Evolutionary conservation across 257 asterid species (phyloP).

Genomic region (Parsonsia alboflavescens): DNA sequence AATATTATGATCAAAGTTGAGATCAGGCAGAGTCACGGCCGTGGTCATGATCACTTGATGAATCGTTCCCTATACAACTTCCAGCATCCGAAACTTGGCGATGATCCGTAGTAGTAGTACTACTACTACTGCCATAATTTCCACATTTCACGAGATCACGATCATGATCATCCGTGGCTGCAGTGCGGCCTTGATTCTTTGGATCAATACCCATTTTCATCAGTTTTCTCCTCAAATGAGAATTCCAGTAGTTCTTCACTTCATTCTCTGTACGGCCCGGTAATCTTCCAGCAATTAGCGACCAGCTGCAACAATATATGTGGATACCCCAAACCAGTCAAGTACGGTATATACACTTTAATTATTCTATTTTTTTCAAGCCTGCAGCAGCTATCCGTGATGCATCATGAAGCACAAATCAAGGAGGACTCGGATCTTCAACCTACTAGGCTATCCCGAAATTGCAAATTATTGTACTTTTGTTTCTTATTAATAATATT

Average conservation of each 20-base stretch:
- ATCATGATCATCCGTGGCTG: neutral
- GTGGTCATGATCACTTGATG: too few species aligned
- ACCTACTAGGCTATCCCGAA: too few species aligned
- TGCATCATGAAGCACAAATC: too few species aligned
- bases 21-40: neutral
- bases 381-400: too few species aligned
- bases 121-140: neutral
- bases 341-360: too few species aligned
- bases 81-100: conserved; percentile 11
- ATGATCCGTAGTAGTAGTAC: too few species aligned
- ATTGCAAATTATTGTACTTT: too few species aligned
- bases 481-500: too few species aligned
- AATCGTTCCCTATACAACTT: conserved; percentile 10
- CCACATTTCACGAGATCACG: neutral
- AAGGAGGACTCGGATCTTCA: too few species aligned
- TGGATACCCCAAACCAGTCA: too few species aligned
- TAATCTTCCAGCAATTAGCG: conserved; percentile 25
- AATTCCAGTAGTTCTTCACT: conserved; percentile 31
- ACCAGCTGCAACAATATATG: conserved; percentile 19
- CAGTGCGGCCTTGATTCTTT: conserved; percentile 3
- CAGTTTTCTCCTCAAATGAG: conserved; percentile 23
- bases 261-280: conserved; percentile 24
- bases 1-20: neutral
- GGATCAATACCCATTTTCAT: conserved; percentile 26
- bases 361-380: too few species aligned